Percentiles rank a stretch among this genome's conserved stretches.
These are phyloP conservation scores for Neurospora tetraspora DNA, from an alignment of 495 filamentous ascomycete genomes.

Conservation along the genomic window DNA sequence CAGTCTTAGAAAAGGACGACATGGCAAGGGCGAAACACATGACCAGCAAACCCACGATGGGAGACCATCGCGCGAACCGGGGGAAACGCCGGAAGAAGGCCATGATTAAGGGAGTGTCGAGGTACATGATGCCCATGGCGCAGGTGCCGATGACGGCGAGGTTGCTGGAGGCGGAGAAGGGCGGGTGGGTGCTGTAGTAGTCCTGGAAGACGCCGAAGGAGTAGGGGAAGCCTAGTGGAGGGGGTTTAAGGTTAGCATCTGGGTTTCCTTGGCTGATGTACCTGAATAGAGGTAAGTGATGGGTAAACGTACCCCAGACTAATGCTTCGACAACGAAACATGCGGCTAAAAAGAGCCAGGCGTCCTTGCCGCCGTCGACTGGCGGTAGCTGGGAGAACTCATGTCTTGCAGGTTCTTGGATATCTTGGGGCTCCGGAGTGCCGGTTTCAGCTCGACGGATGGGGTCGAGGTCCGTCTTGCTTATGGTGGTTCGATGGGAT, in stretches of 20 bases:
- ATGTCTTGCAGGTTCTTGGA: background rate
- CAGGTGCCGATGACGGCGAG: conserved; percentile 34
- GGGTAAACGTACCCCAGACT: conserved; percentile 46
- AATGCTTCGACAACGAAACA: conserved; percentile 56
- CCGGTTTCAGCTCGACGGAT: background rate
- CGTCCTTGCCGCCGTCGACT: conserved; percentile 50
- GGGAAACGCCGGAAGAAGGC: conserved; percentile 22
- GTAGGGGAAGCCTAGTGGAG: conserved; percentile 47
- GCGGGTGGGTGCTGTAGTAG: conserved; percentile 35
- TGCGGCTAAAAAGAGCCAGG: conserved; percentile 54
- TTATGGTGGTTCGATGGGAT: background rate
- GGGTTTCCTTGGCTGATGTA: background rate
- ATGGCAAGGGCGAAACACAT: conserved; percentile 32
- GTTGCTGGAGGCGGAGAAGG: conserved; percentile 27
- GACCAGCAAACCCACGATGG: conserved; percentile 28
- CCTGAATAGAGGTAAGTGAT: background rate
- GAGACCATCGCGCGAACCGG: conserved; percentile 19
- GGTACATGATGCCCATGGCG: conserved; percentile 41
- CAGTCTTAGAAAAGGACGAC: conserved; percentile 35
- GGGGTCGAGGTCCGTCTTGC: background rate
- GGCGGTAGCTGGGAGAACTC: conserved; percentile 40
- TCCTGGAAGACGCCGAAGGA: conserved; percentile 44
- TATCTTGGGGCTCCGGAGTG: background rate
- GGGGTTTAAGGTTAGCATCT: background rate
- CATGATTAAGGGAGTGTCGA: conserved; percentile 32